Conservation (phyloP, 2,329 filamentous ascomycete species). For the Ascochyta viciae-villosae region DNA sequence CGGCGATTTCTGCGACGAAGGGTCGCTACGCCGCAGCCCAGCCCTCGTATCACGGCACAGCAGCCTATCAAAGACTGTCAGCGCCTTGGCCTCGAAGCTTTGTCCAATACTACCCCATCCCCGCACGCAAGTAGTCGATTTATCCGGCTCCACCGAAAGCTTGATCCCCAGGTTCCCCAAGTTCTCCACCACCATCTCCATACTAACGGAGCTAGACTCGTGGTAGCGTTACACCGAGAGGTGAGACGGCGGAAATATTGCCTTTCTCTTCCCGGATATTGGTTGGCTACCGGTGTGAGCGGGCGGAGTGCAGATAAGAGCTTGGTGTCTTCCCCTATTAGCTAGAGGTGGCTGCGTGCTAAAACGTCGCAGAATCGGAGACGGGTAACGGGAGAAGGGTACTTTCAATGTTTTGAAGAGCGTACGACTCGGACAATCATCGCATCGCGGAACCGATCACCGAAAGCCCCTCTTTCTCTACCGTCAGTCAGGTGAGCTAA, state of each 20-base stretch:
- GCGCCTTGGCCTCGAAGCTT: constrained; percentile 17
- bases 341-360: constrained; percentile 2
- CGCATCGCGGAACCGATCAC: too few relatives aligned
- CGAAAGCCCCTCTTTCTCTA: too few relatives aligned
- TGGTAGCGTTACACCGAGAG: constrained; percentile 23
- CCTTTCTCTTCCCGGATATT: neutral
- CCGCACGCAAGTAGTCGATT: constrained; percentile 23
- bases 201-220: constrained; percentile 19
- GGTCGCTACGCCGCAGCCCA: constrained; percentile 8
- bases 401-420: too few relatives aligned
- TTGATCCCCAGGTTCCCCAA: constrained; percentile 25
- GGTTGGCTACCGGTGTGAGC: neutral
- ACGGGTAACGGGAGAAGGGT: neutral
- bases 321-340: neutral
- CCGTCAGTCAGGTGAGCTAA: too few relatives aligned
- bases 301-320: neutral
- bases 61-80: constrained; percentile 30
- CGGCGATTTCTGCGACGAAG: constrained; percentile 20
- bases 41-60: constrained; percentile 10
- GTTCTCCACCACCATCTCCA: constrained; percentile 19
- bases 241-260: constrained; percentile 3
- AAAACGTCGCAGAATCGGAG: neutral
- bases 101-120: constrained; percentile 23
- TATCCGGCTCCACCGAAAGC: constrained; percentile 25
- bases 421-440: too few relatives aligned